Conservation (phyloP, 345 rosid genomes). For the Citrus glauca region DNA sequence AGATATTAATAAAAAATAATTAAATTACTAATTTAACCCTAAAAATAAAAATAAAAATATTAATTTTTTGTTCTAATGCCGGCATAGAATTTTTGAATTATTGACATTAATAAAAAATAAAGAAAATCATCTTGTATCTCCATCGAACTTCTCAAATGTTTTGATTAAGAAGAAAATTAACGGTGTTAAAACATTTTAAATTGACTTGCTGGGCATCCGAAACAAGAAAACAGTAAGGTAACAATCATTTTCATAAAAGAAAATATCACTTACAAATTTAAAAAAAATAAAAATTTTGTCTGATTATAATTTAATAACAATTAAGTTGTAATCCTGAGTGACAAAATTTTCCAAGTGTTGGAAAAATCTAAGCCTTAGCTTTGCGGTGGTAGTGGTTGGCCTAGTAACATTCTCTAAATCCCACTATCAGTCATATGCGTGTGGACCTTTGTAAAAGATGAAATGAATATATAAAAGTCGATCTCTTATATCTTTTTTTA, state of each 20-base stretch:
- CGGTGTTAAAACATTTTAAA: background rate
- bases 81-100: no score
- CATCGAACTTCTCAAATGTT: background rate
- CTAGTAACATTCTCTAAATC: background rate
- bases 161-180: background rate
- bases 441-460: conserved; percentile 20
- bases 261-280: background rate
- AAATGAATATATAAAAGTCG: background rate
- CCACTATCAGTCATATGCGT: conserved; percentile 20
- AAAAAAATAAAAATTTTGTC: background rate
- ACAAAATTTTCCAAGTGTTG: conserved; percentile 5
- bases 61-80: no score
- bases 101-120: no score
- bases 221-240: background rate
- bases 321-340: background rate
- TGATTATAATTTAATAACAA: background rate
- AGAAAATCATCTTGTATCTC: no score
- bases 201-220: background rate
- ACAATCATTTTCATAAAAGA: background rate
- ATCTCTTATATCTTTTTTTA: background rate
- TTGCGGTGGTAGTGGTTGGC: conserved; percentile 25
- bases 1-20: no score
- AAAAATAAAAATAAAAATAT: no score
- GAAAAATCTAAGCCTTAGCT: conserved; percentile 4
- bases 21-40: no score